phyloP scores from a whole-genome alignment of 768 basidiomycete genomes.

The Leccinum variicolor region DNA sequence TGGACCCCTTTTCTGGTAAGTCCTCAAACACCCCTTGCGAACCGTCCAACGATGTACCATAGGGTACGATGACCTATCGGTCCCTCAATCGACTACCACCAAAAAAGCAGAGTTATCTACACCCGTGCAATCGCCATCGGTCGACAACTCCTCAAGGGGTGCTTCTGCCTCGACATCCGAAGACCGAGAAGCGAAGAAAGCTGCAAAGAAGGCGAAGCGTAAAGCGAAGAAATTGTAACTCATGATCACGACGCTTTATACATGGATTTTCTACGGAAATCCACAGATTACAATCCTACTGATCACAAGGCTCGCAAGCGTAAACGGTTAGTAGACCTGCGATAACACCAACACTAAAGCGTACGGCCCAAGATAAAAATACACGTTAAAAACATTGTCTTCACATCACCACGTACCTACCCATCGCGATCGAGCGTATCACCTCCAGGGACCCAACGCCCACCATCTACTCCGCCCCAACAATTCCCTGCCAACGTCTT shows the following conservation, averaged over 20 bases:
- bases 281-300: constrained; percentile 13
- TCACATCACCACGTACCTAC: too few species aligned
- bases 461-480: constrained; percentile 30
- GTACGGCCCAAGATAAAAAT: constrained; percentile 26
- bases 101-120: constrained; percentile 9
- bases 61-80: constrained; percentile 32
- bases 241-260: constrained; percentile 6
- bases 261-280: constrained; percentile 13
- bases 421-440: constrained; percentile 59
- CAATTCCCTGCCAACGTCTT: constrained; percentile 21
- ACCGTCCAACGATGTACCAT: neutral
- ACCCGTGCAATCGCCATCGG: neutral
- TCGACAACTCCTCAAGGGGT: constrained; percentile 13
- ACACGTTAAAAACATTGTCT: constrained; percentile 16
- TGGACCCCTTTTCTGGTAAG: constrained; percentile 61
- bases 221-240: constrained; percentile 28
- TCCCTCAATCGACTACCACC: constrained; percentile 5
- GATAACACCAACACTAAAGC: constrained; percentile 23
- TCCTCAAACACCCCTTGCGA: too few species aligned
- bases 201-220: constrained; percentile 34
- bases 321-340: constrained; percentile 8
- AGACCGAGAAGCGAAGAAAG: constrained; percentile 21
- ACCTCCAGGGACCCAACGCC: constrained; percentile 46
- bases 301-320: constrained; percentile 13
- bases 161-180: constrained; percentile 23